Percentiles rank a stretch among this genome's conserved stretches.
Evolutionary conservation across 306 rosid genomes (phyloP).

Genomic region (Cyamopsis tetragonoloba): DNA sequence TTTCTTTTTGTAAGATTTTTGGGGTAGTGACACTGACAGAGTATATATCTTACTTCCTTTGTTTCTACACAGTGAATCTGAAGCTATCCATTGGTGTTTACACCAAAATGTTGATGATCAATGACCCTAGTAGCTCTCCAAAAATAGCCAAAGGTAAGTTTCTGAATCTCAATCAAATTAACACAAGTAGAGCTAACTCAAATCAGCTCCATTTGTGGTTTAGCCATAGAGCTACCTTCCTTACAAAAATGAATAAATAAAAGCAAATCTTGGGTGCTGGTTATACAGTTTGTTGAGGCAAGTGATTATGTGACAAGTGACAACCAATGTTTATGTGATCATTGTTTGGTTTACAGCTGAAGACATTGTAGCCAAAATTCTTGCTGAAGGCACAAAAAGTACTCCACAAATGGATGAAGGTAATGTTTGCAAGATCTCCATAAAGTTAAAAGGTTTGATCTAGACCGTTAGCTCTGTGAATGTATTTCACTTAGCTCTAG

Average conservation of each 20-base stretch:
- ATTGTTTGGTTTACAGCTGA: constrained; percentile 31
- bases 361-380: constrained; percentile 21
- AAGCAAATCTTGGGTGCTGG: neutral
- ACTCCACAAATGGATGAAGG: constrained; percentile 30
- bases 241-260: neutral
- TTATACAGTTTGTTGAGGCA: neutral
- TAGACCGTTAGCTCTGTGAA: constrained; percentile 1
- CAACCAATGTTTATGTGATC: constrained; percentile 4
- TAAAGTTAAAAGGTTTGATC: neutral
- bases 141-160: constrained; percentile 34
- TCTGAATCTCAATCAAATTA: neutral
- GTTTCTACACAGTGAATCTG: constrained; percentile 52
- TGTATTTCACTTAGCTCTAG: no score
- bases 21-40: neutral
- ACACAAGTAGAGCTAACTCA: neutral
- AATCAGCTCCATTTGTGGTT: neutral
- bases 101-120: constrained; percentile 50
- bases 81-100: constrained; percentile 41
- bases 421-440: constrained; percentile 10
- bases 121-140: constrained; percentile 35
- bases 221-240: neutral
- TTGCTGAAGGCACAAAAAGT: constrained; percentile 8
- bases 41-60: neutral
- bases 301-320: neutral
- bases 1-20: neutral